A percentile compares a stretch with the other conserved stretches of the same genome.
These are phyloP conservation scores for Coniella vitis DNA, from an alignment of 2,329 filamentous ascomycete species.

Conservation along the genomic window DNA sequence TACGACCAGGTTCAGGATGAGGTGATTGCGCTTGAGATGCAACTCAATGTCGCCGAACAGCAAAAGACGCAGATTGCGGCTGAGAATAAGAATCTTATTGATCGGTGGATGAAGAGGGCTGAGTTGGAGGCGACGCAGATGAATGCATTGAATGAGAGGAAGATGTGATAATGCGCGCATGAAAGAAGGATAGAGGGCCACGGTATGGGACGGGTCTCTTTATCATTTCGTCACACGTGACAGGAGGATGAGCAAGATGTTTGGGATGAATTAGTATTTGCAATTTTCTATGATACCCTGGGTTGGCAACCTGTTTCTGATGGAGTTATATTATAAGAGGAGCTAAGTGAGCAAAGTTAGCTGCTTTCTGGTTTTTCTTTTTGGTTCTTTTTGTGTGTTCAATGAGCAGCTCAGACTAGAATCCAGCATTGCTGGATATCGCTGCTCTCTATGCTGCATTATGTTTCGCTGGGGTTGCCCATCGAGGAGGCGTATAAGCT, in stretches of 20 bases:
- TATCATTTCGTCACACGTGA: too few species aligned
- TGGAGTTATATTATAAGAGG: too few species aligned
- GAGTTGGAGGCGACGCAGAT: slow-evolving; percentile 79
- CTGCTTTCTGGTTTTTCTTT: too few species aligned
- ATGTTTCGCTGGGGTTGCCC: slow-evolving; percentile 12
- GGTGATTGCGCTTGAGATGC: slow-evolving; percentile 77
- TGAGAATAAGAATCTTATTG: slow-evolving; percentile 85
- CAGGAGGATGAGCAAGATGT: background rate
- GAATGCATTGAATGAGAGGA: slow-evolving; percentile 58
- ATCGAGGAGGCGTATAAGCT: slow-evolving; percentile 1
- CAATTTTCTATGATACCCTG: slow-evolving; percentile 7
- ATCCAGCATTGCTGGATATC: too few species aligned
- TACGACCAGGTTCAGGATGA: slow-evolving; percentile 90
- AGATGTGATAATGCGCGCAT: background rate
- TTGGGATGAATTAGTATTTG: background rate
- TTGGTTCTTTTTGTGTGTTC: too few species aligned
- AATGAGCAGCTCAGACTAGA: too few species aligned
- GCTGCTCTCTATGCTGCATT: slow-evolving; percentile 15
- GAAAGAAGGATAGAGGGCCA: background rate
- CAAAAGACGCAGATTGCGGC: slow-evolving; percentile 62
- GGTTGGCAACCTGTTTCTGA: background rate
- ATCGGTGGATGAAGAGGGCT: slow-evolving; percentile 87
- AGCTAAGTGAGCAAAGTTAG: too few species aligned
- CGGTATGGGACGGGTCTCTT: too few species aligned
- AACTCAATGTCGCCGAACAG: slow-evolving; percentile 80